phyloP scores from a whole-genome alignment of 1,139 yeast species.

The Hansenula lynferdii region DNA sequence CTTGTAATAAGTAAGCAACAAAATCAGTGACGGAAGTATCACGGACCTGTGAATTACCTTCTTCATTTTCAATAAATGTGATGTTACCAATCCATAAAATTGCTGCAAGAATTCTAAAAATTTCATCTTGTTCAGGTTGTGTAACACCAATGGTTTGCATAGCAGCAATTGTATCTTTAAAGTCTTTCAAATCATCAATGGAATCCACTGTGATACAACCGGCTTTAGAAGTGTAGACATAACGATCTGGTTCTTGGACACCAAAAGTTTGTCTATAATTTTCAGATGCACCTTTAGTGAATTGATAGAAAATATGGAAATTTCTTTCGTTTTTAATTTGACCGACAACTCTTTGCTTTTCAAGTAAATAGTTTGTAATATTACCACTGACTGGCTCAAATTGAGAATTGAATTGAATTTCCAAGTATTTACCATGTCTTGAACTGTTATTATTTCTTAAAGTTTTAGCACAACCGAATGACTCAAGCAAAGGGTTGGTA shows the following conservation, averaged over 20 bases:
- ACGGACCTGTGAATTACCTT: conserved; percentile 76
- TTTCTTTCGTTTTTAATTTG: conserved; percentile 92
- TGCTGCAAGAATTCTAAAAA: conserved; percentile 79
- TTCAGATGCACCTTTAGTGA: conserved; percentile 87
- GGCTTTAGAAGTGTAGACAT: conserved; percentile 82
- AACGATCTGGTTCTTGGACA: conserved; percentile 90
- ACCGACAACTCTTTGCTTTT: conserved; percentile 92
- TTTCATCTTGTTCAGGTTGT: conserved; percentile 82
- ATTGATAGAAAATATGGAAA: conserved; percentile 95
- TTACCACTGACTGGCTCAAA: conserved; percentile 94
- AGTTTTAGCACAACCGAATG: conserved; percentile 98
- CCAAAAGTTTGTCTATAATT: conserved; percentile 81
- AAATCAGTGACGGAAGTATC: conserved; percentile 90
- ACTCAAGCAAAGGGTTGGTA: conserved; percentile 92
- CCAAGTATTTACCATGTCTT: conserved; percentile 95
- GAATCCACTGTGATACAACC: conserved; percentile 85
- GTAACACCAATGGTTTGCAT: conserved; percentile 84
- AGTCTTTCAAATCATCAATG: conserved; percentile 78
- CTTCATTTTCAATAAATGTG: conserved; percentile 79
- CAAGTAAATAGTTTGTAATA: conserved; percentile 90
- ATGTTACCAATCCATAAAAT: conserved; percentile 95
- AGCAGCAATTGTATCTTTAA: conserved; percentile 74
- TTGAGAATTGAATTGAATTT: conserved; percentile 76
- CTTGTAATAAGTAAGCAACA: conserved; percentile 87
- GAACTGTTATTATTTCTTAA: conserved; percentile 94